Conservation (phyloP, 441 rosid species). For the Corymbia citriodora region DNA sequence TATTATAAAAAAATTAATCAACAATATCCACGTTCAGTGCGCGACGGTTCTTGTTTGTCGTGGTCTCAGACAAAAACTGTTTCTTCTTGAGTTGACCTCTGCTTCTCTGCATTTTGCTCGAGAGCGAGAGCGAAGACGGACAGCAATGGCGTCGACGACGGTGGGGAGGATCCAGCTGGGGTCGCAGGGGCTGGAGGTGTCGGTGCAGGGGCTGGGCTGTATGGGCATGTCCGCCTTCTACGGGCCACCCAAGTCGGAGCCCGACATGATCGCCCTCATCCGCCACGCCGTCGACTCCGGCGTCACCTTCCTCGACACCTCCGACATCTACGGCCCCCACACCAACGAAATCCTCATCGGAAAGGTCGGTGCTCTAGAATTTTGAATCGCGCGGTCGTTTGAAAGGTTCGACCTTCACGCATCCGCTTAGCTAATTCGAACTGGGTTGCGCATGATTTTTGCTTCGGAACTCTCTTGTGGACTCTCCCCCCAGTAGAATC, state of each 20-base stretch:
- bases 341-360: constrained; percentile 55
- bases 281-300: constrained; percentile 47
- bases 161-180: constrained; percentile 46
- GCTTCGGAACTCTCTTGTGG: not conserved
- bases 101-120: too few relatives aligned
- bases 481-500: not conserved
- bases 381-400: not conserved
- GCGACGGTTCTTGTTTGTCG: not conserved
- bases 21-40: not conserved
- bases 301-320: constrained; percentile 60
- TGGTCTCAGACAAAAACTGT: too few relatives aligned
- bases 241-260: constrained; percentile 40
- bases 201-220: constrained; percentile 69
- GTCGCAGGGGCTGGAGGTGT: constrained; percentile 54
- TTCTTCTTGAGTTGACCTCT: too few relatives aligned
- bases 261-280: constrained; percentile 39
- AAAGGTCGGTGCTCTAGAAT: constrained; percentile 15
- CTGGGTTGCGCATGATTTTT: not conserved
- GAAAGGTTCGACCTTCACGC: not conserved
- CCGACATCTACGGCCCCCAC: constrained; percentile 45
- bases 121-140: too few relatives aligned
- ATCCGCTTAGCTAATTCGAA: not conserved
- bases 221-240: constrained; percentile 51
- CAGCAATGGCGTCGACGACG: constrained; percentile 19
- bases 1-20: too few relatives aligned